Evolutionary conservation across 2,329 filamentous ascomycete species (phyloP).

Genomic region (Alternaria sp.): DNA sequence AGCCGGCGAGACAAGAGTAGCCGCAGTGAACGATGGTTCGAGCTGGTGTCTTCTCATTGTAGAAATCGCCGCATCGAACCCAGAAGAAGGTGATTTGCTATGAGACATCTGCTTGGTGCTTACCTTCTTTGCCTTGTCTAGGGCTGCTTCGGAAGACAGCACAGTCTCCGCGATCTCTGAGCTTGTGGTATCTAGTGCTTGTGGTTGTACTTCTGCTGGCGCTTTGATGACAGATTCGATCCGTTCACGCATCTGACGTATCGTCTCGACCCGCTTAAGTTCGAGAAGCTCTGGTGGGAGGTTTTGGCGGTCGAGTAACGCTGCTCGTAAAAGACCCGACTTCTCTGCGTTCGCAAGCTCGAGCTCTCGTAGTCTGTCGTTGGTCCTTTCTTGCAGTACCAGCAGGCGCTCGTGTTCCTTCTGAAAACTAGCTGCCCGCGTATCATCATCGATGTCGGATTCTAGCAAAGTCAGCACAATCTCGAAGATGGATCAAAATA

Average conservation of each 20-base stretch:
- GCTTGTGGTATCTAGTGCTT: conserved; percentile 44
- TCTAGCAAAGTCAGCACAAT: conserved; percentile 25
- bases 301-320: conserved; percentile 46
- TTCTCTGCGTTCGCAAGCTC: conserved; percentile 50
- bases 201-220: conserved; percentile 43
- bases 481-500: neutral
- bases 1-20: conserved; percentile 34
- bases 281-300: conserved; percentile 46
- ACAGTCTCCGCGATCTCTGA: conserved; percentile 49
- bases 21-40: conserved; percentile 32
- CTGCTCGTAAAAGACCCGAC: conserved; percentile 45
- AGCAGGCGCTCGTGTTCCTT: conserved; percentile 50
- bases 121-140: conserved; percentile 53
- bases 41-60: conserved; percentile 31
- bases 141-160: conserved; percentile 42
- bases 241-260: conserved; percentile 46
- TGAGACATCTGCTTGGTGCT: conserved; percentile 41
- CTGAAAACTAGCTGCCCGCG: conserved; percentile 41
- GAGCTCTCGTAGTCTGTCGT: conserved; percentile 47
- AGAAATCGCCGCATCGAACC: conserved; percentile 35
- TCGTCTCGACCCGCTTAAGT: conserved; percentile 43
- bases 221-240: conserved; percentile 45
- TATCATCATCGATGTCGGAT: conserved; percentile 44
- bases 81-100: conserved; percentile 29
- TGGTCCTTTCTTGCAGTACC: conserved; percentile 45